These are phyloP conservation scores for Papiliotrema fonsecae DNA, from an alignment of 1,284 basidiomycete genomes.

Conservation along the genomic window DNA sequence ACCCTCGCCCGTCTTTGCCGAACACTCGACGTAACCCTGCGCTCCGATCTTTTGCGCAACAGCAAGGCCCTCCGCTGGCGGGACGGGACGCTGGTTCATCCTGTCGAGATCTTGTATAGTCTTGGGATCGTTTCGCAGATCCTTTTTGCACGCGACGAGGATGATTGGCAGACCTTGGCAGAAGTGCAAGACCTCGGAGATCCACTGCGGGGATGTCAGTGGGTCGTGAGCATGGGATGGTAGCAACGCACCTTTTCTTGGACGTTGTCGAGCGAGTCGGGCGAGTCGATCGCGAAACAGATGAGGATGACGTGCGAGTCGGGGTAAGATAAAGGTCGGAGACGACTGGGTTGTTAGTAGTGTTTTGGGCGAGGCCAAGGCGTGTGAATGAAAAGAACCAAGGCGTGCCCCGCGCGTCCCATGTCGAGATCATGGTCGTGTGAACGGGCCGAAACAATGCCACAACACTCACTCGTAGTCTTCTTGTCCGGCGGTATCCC, in stretches of 20 bases:
- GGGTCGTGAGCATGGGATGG: neutral
- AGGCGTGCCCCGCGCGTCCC: conserved; percentile 4
- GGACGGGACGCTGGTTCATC: conserved; percentile 75
- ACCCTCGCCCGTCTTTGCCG: conserved; percentile 80
- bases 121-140: conserved; percentile 71
- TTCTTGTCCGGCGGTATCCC: conserved; percentile 95
- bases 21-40: conserved; percentile 84
- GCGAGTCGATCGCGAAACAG: conserved; percentile 88
- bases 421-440: conserved; percentile 42
- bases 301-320: conserved; percentile 92
- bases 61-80: conserved; percentile 65
- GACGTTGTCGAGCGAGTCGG: conserved; percentile 88
- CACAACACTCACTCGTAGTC: conserved; percentile 52
- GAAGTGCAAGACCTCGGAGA: conserved; percentile 90
- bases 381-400: no score
- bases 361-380: no score
- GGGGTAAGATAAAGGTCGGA: conserved; percentile 83
- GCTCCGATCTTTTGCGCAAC: conserved; percentile 86
- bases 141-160: conserved; percentile 90
- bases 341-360: conserved; percentile 58
- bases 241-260: conserved; percentile 76
- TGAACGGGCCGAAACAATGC: neutral
- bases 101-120: conserved; percentile 74
- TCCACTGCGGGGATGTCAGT: conserved; percentile 61
- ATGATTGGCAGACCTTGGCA: conserved; percentile 81